Conservation (phyloP, 2,329 filamentous ascomycete species). For the Neofusicoccum kwambonambiense region DNA sequence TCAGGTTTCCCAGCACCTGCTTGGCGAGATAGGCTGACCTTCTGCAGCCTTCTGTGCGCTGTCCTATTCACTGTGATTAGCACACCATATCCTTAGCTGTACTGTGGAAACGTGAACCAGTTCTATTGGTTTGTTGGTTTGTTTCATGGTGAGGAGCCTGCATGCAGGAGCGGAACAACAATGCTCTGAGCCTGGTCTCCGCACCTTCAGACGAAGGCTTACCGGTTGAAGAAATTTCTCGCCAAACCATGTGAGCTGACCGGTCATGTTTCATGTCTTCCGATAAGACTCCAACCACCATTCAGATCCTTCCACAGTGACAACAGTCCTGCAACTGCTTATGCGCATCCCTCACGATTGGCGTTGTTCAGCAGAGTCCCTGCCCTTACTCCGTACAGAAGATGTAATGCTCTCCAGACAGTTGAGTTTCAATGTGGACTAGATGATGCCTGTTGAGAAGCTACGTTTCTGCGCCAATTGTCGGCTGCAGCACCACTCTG, state of each 20-base stretch:
- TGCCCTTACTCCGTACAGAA: no score
- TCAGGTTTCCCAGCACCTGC: no score
- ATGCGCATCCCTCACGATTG: background rate
- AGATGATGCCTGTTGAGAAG: no score
- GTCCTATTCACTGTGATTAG: background rate
- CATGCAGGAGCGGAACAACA: background rate
- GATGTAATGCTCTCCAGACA: no score
- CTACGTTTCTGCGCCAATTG: no score
- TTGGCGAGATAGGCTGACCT: no score
- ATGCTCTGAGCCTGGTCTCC: background rate
- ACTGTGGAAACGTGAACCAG: background rate
- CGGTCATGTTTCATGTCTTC: background rate
- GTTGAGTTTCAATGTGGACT: no score
- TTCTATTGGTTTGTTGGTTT: background rate
- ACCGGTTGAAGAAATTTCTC: background rate
- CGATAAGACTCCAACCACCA: background rate
- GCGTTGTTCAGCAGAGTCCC: no score
- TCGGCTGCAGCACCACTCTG: no score
- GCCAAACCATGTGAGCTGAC: background rate
- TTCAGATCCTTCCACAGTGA: background rate
- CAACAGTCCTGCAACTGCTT: background rate
- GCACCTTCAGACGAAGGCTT: background rate
- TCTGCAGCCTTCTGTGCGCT: no score
- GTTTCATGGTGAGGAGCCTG: background rate
- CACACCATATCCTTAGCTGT: no score